Percentiles rank a stretch among this genome's conserved stretches.
Evolutionary conservation across 176 grass and related monocot genomes (phyloP).

Genomic region (Chloris gayana): DNA sequence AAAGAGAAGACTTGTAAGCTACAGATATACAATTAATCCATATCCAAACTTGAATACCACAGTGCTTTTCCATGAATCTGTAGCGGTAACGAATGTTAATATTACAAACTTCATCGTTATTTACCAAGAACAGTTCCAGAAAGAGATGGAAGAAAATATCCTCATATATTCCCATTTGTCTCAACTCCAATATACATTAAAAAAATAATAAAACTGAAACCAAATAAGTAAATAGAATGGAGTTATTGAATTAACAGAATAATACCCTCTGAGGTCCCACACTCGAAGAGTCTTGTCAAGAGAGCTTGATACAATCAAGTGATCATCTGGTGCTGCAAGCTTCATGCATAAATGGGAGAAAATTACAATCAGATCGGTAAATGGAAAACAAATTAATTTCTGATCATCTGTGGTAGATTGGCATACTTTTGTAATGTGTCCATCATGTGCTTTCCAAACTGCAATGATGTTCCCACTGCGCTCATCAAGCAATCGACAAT

Average conservation of each 20-base stretch:
- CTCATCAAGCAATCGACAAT: conserved; percentile 80
- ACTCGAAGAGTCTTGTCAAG: conserved; percentile 89
- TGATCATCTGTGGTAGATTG: conserved; percentile 6
- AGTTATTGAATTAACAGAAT: conserved; percentile 37
- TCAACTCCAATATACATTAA: background rate
- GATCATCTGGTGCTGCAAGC: conserved; percentile 80
- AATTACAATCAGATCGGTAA: conserved; percentile 40
- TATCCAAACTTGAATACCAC: conserved; percentile 19
- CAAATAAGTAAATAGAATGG: conserved; percentile 13
- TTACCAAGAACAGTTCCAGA: background rate
- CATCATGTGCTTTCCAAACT: conserved; percentile 89
- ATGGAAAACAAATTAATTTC: conserved; percentile 21
- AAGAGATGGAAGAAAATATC: conserved; percentile 12
- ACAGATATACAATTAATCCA: conserved; percentile 15
- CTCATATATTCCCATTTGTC: background rate
- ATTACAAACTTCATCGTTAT: background rate
- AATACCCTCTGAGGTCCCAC: conserved; percentile 91
- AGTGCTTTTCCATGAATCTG: conserved; percentile 12
- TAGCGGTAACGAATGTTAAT: background rate
- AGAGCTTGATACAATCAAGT: conserved; percentile 93
- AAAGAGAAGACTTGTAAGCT: conserved; percentile 13
- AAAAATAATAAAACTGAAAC: background rate
- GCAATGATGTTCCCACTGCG: conserved; percentile 81
- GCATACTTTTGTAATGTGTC: conserved; percentile 90
- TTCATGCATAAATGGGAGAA: conserved; percentile 41